These are phyloP conservation scores for Nelumbo lutea DNA, from an alignment of 164 flowering plant genomes.

Conservation along the genomic window DNA sequence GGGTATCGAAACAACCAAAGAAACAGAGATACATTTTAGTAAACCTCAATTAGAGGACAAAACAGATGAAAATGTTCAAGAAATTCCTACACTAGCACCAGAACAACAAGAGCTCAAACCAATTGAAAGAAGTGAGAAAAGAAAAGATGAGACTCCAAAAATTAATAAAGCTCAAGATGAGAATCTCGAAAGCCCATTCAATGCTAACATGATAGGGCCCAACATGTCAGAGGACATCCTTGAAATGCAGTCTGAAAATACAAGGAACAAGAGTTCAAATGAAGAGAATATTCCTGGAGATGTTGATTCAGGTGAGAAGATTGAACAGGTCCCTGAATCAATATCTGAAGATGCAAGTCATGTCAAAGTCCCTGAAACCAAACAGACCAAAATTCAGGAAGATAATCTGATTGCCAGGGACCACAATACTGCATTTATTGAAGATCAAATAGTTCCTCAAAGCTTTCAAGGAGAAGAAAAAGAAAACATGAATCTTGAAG, in stretches of 20 bases:
- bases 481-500: neutral
- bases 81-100: too few relatives aligned
- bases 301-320: slow-evolving; percentile 4
- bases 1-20: neutral
- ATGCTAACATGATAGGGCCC: too few relatives aligned
- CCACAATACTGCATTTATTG: slow-evolving; percentile 2
- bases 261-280: neutral
- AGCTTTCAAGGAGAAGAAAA: slow-evolving; percentile 19
- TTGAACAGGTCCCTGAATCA: slow-evolving; percentile 9
- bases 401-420: slow-evolving; percentile 2
- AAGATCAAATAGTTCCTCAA: slow-evolving; percentile 14
- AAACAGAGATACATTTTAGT: too few relatives aligned
- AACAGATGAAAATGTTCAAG: too few relatives aligned
- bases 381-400: neutral
- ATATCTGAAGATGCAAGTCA: too few relatives aligned
- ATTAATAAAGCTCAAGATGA: slow-evolving; percentile 1
- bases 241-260: neutral
- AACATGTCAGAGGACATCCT: too few relatives aligned
- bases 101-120: too few relatives aligned
- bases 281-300: slow-evolving; percentile 1
- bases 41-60: neutral
- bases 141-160: neutral
- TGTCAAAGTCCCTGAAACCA: slow-evolving; percentile 1
- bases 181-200: neutral
- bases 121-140: neutral